Evolutionary conservation across 2,329 filamentous ascomycete species (phyloP).

Genomic region (Aureobasidium uvarum): DNA sequence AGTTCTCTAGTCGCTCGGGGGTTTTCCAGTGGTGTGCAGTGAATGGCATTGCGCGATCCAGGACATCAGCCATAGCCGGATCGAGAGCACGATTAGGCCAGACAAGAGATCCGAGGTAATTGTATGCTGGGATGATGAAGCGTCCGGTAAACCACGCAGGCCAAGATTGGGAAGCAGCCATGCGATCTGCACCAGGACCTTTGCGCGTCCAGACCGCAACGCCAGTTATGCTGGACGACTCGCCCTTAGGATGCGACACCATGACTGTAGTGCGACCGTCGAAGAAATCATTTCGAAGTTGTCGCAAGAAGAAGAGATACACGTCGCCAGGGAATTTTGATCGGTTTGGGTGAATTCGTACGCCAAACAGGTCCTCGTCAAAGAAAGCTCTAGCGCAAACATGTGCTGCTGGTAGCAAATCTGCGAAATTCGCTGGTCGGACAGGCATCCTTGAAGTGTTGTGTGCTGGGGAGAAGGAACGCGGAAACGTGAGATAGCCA

Average conservation of each 20-base stretch:
- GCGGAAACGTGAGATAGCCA: neutral
- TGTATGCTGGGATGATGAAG: constrained; percentile 29
- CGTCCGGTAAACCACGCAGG: constrained; percentile 19
- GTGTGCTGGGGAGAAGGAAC: neutral
- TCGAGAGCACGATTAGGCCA: constrained; percentile 34
- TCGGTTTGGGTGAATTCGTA: constrained; percentile 32
- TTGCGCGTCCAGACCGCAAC: constrained; percentile 34
- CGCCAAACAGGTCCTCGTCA: constrained; percentile 33
- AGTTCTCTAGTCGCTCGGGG: constrained; percentile 31
- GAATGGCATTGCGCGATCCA: constrained; percentile 29
- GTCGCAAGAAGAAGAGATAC: constrained; percentile 33
- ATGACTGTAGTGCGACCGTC: constrained; percentile 6
- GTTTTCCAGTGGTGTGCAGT: constrained; percentile 34
- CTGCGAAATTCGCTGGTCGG: constrained; percentile 32
- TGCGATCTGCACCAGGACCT: constrained; percentile 19
- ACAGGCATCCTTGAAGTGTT: constrained; percentile 30
- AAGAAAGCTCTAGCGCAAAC: constrained; percentile 33
- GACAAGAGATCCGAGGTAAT: constrained; percentile 30
- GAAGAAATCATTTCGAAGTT: constrained; percentile 30
- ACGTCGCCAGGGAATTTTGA: constrained; percentile 33
- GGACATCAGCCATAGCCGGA: constrained; percentile 26
- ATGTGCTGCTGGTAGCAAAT: constrained; percentile 33
- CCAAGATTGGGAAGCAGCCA: constrained; percentile 24
- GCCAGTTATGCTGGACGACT: constrained; percentile 30
- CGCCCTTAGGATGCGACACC: constrained; percentile 6